Evolutionary conservation across 2,329 filamentous ascomycete genomes (phyloP), one percentile per base, ranked within the genome.

Genomic region (Neophaeococcomyces aloes): DNA sequence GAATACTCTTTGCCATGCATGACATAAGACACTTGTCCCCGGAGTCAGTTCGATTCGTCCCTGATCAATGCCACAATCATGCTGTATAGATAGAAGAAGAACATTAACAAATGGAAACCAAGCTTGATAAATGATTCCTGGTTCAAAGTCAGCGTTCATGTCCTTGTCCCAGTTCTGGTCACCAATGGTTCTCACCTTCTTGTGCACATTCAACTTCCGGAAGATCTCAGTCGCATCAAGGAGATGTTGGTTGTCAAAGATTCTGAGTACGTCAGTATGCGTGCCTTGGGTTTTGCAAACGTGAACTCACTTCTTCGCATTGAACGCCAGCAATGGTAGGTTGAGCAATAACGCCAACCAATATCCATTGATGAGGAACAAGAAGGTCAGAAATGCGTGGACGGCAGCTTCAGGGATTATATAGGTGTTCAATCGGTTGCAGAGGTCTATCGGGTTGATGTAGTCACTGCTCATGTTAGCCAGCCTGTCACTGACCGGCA

Each of bases 61-160:
- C 83, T 81, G 72, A 98, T 98, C 51, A 98, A 76, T 54, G 91
- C 89, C 53, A 95, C 89, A 57, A 91, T 91, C 85, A 91, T 93
- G 81, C 85, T 93, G 78, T 94, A 94, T 45, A 98, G 83, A 71
- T 98, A 98, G 78, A 96, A 98, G 80, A 98, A 98, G 78, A 98
- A 98, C 87, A 98, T 95, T 70, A 98, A 67, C 48, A 98, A 74
- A 68, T 98, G 91, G 76, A 98, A 98, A 45, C 89, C 91, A 33
- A 98, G 85, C 73, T 98, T 98, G 72, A 91, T 81, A 67, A 98
- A 98, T 0, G 91, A 96, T 78, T 98, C 91, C 88, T 94, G 54
- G 17, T 47, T 33, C 6, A n/a, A 7, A 18, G 19, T 46, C 19
- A 44, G 43, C 29, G 23, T 13, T 17, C n/a, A 29, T 19, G 37